A percentile compares a stretch with the other conserved stretches of the same genome.
phyloP scores from a whole-genome alignment of 2,329 filamentous ascomycete genomes.

The Sarocladium brachiariae region DNA sequence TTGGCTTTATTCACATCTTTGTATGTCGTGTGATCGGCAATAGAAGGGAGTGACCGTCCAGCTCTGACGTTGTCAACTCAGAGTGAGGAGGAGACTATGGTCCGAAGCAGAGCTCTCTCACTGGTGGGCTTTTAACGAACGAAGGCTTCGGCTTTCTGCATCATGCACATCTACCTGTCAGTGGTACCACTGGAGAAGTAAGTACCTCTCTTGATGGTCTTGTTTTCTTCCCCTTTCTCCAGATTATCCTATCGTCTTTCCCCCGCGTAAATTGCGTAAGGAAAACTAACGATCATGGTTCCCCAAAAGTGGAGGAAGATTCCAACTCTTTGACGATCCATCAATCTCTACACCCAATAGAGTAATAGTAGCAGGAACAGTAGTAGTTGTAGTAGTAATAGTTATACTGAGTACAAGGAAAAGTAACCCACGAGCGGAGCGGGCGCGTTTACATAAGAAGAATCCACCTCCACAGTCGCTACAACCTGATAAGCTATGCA shows the following conservation, averaged over 20 bases:
- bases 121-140: too few relatives aligned
- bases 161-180: too few relatives aligned
- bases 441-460: neutral
- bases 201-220: neutral
- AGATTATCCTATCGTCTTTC: neutral
- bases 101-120: neutral
- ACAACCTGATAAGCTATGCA: conserved; percentile 6
- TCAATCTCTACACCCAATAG: too few relatives aligned
- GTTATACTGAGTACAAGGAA: too few relatives aligned
- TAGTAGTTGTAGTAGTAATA: too few relatives aligned
- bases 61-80: neutral
- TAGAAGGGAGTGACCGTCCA: conserved; percentile 1
- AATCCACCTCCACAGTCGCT: neutral
- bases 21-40: too few relatives aligned
- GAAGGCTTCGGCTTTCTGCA: too few relatives aligned
- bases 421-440: too few relatives aligned
- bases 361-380: too few relatives aligned
- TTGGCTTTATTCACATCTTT: too few relatives aligned
- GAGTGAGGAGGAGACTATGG: neutral
- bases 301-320: neutral
- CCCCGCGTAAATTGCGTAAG: neutral
- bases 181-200: too few relatives aligned
- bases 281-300: neutral
- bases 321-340: neutral
- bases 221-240: neutral